phyloP scores from a whole-genome alignment of 805 yeast genomes.

The Candida takata region DNA sequence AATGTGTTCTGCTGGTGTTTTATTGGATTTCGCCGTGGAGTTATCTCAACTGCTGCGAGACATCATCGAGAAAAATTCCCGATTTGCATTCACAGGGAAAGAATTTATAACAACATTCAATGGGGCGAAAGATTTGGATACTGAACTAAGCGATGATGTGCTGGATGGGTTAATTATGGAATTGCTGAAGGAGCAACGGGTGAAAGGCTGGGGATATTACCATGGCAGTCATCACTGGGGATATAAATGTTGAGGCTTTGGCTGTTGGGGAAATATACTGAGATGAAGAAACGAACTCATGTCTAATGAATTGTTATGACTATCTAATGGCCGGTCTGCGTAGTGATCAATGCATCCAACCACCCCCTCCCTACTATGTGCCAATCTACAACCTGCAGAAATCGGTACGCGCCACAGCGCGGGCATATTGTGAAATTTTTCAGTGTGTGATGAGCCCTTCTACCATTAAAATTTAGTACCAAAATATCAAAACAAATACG shows the following conservation, averaged over 20 bases:
- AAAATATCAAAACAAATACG: too few species aligned
- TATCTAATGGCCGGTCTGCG: too few species aligned
- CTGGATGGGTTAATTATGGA: conserved; percentile 7
- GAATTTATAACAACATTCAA: conserved; percentile 4
- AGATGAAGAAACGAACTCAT: too few species aligned
- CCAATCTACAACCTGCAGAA: too few species aligned
- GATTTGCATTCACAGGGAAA: neutral
- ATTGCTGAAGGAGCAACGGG: neutral
- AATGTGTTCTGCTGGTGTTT: conserved; percentile 13
- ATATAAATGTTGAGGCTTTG: conserved; percentile 1
- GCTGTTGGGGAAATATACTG: too few species aligned
- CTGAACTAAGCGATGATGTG: conserved; percentile 1
- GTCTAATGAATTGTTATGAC: too few species aligned
- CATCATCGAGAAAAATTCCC: neutral
- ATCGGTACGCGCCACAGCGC: conserved; percentile 3
- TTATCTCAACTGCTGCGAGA: neutral
- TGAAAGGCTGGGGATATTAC: neutral
- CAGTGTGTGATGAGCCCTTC: conserved; percentile 1
- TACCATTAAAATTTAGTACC: too few species aligned
- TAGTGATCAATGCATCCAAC: too few species aligned
- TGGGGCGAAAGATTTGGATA: conserved; percentile 1
- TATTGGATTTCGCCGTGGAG: conserved; percentile 10
- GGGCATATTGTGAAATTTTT: conserved; percentile 1
- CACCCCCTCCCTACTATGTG: too few species aligned
- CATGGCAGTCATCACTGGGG: conserved; percentile 13